Base-by-base conservation (phyloP, 768 basidiomycete species). In the Rubroboletus pulcherrimus region DNA sequence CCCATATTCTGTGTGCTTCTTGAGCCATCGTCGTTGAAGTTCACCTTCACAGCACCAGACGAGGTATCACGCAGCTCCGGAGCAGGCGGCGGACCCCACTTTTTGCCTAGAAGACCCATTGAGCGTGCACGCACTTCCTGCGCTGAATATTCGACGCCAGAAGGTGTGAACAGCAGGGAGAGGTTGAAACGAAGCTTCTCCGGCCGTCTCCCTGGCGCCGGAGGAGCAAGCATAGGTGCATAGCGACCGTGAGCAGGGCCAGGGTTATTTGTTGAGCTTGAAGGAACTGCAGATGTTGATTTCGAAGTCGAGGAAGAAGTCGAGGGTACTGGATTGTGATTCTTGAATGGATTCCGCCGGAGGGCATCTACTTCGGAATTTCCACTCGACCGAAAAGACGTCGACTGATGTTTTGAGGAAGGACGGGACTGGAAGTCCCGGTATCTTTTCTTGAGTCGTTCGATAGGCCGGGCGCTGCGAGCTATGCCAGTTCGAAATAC, bases 401-500 rank as follows among this genome's bases (percentile, higher is more conserved):
- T 29, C 15, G 55, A 59, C 34, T 35, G 70, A 41, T 65, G 65
- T 62, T 64, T 71, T 34, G 56, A 68, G 38, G 74, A 41, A 30
- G 63, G 71, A 41, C 84, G 84, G 64, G 65, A 77, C 62, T 88
- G 85, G 69, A 96, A 98, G 30, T 91, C 89, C 34, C 82, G 77
- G 66, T 93, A 91, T 52, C 86, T 78, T 40, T 79, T 84, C 74
- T 93, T 93, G 41, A 99, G 78, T 44, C 92, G 81, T 63, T 92
- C 92, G 21, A 90, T 66, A 3, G 96, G 95, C 24, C 90, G 82
- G 12, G 89, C 93, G 55, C 81, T 82, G 26, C 88, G 85, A 57
- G 84, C 80, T 59, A 98, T 89, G 15, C 95, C 97, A 37, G 85
- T 81, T 12, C 80, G 82, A 72, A 91, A 96, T 21, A 95, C 78